phyloP scores from a whole-genome alignment of 352 stramenopile species.

The Globisporangium lucens region DNA sequence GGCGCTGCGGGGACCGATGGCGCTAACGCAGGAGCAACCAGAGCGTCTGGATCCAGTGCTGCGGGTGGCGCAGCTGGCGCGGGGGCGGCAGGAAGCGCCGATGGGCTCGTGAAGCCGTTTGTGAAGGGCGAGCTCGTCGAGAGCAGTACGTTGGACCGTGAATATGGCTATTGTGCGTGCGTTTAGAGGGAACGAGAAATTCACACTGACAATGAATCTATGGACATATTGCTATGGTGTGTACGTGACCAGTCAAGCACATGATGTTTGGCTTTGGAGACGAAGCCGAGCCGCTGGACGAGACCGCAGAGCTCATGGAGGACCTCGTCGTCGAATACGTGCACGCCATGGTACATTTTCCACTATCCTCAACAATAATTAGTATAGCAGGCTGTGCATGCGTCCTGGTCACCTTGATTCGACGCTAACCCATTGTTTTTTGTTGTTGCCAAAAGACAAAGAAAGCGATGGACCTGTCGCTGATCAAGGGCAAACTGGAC shows the following conservation, averaged over 20 bases:
- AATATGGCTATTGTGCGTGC: not conserved
- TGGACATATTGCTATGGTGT: not conserved
- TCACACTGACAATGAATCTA: not conserved
- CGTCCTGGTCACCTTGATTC: not conserved
- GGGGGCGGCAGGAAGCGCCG: constrained; percentile 3
- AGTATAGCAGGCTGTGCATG: not conserved
- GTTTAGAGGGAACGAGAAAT: not conserved
- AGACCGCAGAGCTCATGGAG: constrained; percentile 81
- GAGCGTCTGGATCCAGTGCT: constrained; percentile 12
- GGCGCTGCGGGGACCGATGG: not conserved
- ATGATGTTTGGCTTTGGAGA: constrained; percentile 90
- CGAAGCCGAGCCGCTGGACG: constrained; percentile 60
- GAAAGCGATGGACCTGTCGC: constrained; percentile 77
- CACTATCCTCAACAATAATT: not conserved
- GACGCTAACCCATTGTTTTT: not conserved
- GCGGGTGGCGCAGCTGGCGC: constrained; percentile 14
- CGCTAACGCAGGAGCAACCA: not conserved
- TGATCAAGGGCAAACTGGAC: constrained; percentile 84
- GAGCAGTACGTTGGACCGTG: constrained; percentile 57
- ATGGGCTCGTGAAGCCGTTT: constrained; percentile 63
- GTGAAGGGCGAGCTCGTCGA: constrained; percentile 73
- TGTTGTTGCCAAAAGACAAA: constrained; percentile 53
- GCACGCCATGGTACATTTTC: constrained; percentile 62
- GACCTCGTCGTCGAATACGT: constrained; percentile 84
- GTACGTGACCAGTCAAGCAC: constrained; percentile 62